Percentiles rank a stretch among this genome's conserved stretches.
phyloP scores from a whole-genome alignment of 208 protist genomes.

The Blastocrithidia nonstop region DNA sequence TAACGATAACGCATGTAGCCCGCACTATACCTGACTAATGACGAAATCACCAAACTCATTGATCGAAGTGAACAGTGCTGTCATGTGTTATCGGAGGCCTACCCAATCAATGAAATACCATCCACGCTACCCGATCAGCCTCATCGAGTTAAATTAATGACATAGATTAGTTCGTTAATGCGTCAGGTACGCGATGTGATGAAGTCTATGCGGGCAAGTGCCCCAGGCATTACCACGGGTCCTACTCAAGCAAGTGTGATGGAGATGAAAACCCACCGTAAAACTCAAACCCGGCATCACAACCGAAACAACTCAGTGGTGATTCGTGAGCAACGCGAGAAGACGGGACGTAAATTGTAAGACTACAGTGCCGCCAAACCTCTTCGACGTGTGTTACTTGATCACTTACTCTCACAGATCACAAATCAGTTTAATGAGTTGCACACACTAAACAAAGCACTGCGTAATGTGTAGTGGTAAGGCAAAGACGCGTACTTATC shows the following conservation, averaged over 20 bases:
- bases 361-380: conserved; percentile 79
- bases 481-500: conserved; percentile 49
- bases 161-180: conserved; percentile 64
- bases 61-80: conserved; percentile 50
- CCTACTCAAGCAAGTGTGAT: no score
- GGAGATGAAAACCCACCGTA: no score
- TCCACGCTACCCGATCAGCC: conserved; percentile 61
- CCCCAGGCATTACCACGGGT: conserved; percentile 27
- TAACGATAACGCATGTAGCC: conserved; percentile 73
- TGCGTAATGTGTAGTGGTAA: conserved; percentile 62
- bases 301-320: conserved; percentile 62
- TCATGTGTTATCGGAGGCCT: conserved; percentile 28
- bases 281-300: no score
- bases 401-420: conserved; percentile 33
- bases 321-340: conserved; percentile 55
- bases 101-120: conserved; percentile 50
- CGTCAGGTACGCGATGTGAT: conserved; percentile 70
- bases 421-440: conserved; percentile 30
- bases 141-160: conserved; percentile 34
- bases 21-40: conserved; percentile 47
- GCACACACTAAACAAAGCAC: conserved; percentile 45
- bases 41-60: conserved; percentile 59
- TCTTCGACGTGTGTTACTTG: conserved; percentile 62
- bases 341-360: conserved; percentile 69
- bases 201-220: conserved; percentile 69